Evolutionary conservation across 148 eudicot genomes (phyloP), one percentile per base, ranked within the genome.

Genomic region (Agrostemma githago): DNA sequence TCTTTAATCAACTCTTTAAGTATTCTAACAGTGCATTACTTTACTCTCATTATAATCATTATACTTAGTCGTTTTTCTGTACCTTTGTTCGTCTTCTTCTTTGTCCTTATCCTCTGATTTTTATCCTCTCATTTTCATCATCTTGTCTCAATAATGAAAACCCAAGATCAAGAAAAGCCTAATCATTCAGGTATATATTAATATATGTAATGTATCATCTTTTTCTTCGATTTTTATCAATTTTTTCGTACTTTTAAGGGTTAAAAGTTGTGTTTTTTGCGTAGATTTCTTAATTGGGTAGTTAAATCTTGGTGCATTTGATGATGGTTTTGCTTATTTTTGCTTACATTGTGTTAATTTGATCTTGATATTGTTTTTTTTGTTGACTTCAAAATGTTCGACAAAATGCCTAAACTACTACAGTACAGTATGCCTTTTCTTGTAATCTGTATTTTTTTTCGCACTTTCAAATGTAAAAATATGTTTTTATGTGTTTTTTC

Each of bases 81-180:
- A 34, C 62, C 43, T 21, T 21, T 26, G 17, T 77, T n/a, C 43
- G 62, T 64, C 19, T 60, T 7, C 26, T 42, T 48, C 34, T 61
- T 46, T 42, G n/a, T 26, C 51, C 51, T 60, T 53, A 62, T 71
- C 59, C 57, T 14, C 58, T 20, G 61, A 68, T 59, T 78, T 34
- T n/a, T 26, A 53, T 59, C 37, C 11, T 42, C 37, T 21, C 54
- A 26, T 60, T 72, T 60, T 70, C 67, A 17, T 11, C 10, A 14
- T 19, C 42, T 64, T 72, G n/a, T 81, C 44, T 58, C 41, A 51
- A 54, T 42, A 19, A 83, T 84, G 89, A 86, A 86, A 69, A 78
- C 71, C 80, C 80, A 74, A 65, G 78, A 83, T 81, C 85, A 75
- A 38, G 75, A 61, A 68, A 81, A 69, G 62, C 59, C 62, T 7